Conservation (phyloP, 495 filamentous ascomycete genomes). For the Opeltia flavorubescens region DNA sequence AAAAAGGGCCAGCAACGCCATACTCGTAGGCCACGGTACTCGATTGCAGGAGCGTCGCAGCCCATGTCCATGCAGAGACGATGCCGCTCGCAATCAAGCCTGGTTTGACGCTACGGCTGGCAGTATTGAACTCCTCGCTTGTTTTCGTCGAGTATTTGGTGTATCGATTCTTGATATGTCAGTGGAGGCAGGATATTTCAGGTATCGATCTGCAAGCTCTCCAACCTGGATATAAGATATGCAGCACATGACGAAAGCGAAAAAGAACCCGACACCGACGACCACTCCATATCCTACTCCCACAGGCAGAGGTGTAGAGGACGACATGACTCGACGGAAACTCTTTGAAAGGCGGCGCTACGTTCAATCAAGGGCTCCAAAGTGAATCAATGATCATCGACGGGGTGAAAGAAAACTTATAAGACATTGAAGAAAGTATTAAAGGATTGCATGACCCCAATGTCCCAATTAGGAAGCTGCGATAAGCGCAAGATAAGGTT, state of each 20-base stretch:
- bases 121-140: constrained; percentile 41
- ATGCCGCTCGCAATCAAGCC: constrained; percentile 36
- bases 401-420: too few relatives aligned
- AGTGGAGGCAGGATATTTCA: not conserved
- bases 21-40: constrained; percentile 34
- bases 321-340: too few relatives aligned
- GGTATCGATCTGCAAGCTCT: too few relatives aligned
- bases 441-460: too few relatives aligned
- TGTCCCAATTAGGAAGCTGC: too few relatives aligned
- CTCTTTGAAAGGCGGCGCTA: too few relatives aligned
- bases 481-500: too few relatives aligned
- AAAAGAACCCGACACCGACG: constrained; percentile 33
- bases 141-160: constrained; percentile 33
- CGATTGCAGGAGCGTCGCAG: constrained; percentile 29
- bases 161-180: constrained; percentile 28
- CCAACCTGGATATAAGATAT: constrained; percentile 22
- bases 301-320: too few relatives aligned
- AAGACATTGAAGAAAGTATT: too few relatives aligned
- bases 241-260: constrained; percentile 29
- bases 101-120: constrained; percentile 31
- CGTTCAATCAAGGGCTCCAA: too few relatives aligned
- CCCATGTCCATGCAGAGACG: constrained; percentile 34
- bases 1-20: constrained; percentile 34
- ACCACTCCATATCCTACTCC: constrained; percentile 40
- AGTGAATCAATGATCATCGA: too few relatives aligned